Evolutionary conservation across 2,329 filamentous ascomycete species (phyloP), one percentile per base, ranked within the genome.

Genomic region (Penicillium nordicum): DNA sequence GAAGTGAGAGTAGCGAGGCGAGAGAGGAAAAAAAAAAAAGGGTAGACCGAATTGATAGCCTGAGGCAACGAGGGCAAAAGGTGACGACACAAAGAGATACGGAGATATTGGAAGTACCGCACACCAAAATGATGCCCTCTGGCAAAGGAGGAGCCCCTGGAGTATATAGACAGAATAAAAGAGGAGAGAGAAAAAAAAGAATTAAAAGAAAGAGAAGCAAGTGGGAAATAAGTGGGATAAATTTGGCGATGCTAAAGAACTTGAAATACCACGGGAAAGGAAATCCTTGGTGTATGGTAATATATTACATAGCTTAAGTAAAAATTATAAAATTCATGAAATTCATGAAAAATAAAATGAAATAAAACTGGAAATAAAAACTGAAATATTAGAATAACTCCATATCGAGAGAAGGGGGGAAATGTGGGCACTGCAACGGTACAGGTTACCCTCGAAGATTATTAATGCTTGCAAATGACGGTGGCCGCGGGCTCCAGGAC

Each of bases 161-260:
- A 25, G 43, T 61, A 55, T 53, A 52, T 50, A 51, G 42, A 27
- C 2, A 36, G 42, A 18, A 51, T 30, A 54, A 36, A 52, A 34
- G 30, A 57, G 23, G 27, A 51, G 21, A 49, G 18, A 21, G 14
- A 12, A 2, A 30, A 11, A 30, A 29, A 30, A 7, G 16, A 38
- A 40, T 30, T 34, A 54, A 45, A 55, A 58, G 44, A 43, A 42
- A 52, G 42, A 40, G 40, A 55, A 45, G 14, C 48, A 46, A 53
- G 50, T 48, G 43, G 55, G 37, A 58, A 57, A 55, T 34, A 57
- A 55, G 56, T 55, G 62, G 61, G 58, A 57, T 63, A 63, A 64
- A 63, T 61, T 62, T 66, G 63, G 61, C 62, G 62, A 66, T 66
- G 54, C 54, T 63, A 30, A 16, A 41, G 37, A 49, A 49, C 37